phyloP scores from a whole-genome alignment of 345 rosid species.

The Kandelia obovata region DNA sequence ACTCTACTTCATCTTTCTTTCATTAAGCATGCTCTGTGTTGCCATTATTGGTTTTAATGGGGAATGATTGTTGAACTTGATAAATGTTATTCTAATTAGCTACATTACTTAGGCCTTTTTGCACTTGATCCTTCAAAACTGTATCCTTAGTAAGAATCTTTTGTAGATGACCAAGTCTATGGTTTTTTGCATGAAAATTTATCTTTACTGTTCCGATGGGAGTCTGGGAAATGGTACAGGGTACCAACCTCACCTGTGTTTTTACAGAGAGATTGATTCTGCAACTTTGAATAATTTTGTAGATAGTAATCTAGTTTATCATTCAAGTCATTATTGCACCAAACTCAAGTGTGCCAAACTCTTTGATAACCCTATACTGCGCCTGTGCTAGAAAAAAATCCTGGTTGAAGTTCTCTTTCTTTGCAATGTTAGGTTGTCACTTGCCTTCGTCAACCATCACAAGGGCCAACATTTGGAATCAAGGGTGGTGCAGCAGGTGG shows the following conservation, averaged over 20 bases:
- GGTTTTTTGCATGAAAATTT: not conserved
- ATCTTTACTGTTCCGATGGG: not conserved
- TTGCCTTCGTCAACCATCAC: constrained; percentile 98
- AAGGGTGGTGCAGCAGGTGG: constrained; percentile 99
- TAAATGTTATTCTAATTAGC: not conserved
- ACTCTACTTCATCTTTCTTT: not conserved
- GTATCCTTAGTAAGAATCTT: not conserved
- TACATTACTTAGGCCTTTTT: not conserved
- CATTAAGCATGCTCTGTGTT: not conserved
- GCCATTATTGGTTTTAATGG: not conserved
- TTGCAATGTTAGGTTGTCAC: constrained; percentile 68
- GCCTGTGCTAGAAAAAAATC: not conserved
- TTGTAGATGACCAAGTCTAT: not conserved
- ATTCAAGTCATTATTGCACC: not conserved
- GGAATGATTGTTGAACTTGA: not conserved
- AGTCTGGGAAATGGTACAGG: no score
- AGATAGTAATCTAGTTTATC: not conserved
- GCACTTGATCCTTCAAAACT: not conserved
- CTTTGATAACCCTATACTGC: not conserved
- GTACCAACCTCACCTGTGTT: no score
- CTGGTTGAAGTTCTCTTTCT: not conserved
- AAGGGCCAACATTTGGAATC: constrained; percentile 99
- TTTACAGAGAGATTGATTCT: no score
- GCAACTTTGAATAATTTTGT: not conserved
- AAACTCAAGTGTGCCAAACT: not conserved